Evolutionary conservation across 371 early-diverging fungal genomes (phyloP), one percentile per base, ranked within the genome.

Genomic region (Cokeromyces recurvatus): DNA sequence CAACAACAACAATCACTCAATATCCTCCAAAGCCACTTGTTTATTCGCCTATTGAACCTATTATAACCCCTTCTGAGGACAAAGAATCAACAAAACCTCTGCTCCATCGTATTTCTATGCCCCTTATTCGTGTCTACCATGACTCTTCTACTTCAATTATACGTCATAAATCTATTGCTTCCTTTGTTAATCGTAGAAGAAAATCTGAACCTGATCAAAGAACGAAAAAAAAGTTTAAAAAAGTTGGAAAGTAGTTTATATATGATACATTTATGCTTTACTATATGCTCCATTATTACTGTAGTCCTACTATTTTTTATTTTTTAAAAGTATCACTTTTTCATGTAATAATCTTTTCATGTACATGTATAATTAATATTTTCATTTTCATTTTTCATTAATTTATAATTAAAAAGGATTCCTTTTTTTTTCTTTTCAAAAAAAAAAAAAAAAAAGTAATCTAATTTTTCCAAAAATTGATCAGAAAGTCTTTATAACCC

Each of bases 1-100:
- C 40, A 29, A 32, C 46, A 42, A 16, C 22, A 50, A 11, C 10
- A 34, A 66, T 71, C 17, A 66, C 64, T 16, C 71, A 72, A 51
- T 72, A 68, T 42, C 72, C 72, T 8, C 72, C 72, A 2, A 65
- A 66, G 34, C 72, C 72, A 6, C 31, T 72, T 8, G 60, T 60
- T 20, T 72, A 72, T 53, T 57, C 72, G n/a, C 68, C 72, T 27
- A 54, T 71, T 11, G 72, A 71, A 32, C 65, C 68, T 14, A 46
- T 48, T 37, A 24, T 41, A 36, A 36, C 29, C 10, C 21, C 39
- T 21, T 29, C 29, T 8, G 29, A 29, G 8, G 8, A 29, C n/a
- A 29, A 11, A 29, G 29, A 5, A 41, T 19, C 16, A 25, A 11
- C 38, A 45, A 10, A 48, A 27, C 35, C 48, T 17, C 25, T 61